phyloP scores from a whole-genome alignment of 192 early-diverging fungal genomes.

The Diversispora eburnea region DNA sequence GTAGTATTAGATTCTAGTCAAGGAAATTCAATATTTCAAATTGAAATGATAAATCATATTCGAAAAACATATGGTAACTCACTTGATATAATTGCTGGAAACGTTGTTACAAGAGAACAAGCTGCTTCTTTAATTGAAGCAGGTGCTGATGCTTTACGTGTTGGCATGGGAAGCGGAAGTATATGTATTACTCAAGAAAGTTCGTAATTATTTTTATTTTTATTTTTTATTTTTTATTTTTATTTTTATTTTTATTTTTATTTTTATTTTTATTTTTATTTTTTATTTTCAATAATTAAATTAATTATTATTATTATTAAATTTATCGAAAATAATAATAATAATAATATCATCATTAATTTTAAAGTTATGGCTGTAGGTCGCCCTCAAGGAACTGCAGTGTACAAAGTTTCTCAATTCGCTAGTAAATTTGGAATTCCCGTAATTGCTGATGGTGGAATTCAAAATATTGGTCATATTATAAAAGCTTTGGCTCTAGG shows the following conservation, averaged over 20 bases:
- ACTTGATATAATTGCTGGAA: constrained; percentile 92
- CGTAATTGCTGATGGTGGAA: constrained; percentile 95
- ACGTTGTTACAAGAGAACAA: constrained; percentile 96
- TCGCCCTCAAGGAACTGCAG: constrained; percentile 95
- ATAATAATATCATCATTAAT: not conserved
- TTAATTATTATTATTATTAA: not conserved
- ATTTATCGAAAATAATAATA: not conserved
- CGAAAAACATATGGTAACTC: constrained; percentile 71
- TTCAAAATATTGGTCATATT: constrained; percentile 95
- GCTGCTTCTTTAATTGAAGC: constrained; percentile 86
- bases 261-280: not conserved
- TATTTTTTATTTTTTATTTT: not conserved
- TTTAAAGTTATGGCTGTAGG: constrained; percentile 90
- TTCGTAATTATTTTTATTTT: constrained; percentile 5
- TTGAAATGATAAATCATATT: constrained; percentile 94
- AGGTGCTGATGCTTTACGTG: constrained; percentile 90
- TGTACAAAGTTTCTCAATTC: constrained; percentile 94
- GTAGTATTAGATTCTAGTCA: constrained; percentile 95
- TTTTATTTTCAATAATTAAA: not conserved
- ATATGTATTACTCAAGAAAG: constrained; percentile 97
- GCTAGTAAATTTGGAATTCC: constrained; percentile 92
- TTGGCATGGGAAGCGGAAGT: constrained; percentile 97
- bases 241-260: not conserved
- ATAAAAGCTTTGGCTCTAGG: constrained; percentile 94
- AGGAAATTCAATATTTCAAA: constrained; percentile 91